These are phyloP conservation scores for Colletotrichum melonis DNA, from an alignment of 2,329 filamentous ascomycete genomes.

Conservation along the genomic window DNA sequence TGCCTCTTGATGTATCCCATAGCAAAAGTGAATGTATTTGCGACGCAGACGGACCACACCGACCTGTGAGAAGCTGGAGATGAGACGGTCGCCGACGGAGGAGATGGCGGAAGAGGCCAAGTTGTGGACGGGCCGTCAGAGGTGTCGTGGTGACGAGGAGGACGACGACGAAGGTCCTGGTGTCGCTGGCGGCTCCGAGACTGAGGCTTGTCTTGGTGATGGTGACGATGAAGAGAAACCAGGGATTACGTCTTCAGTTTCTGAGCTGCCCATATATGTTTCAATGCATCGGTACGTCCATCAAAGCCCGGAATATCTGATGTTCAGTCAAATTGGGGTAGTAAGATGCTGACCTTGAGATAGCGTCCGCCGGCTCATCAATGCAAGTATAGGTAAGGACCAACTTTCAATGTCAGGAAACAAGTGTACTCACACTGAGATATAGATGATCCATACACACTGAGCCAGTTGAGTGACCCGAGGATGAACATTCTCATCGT, in stretches of 20 bases:
- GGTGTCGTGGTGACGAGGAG: not conserved
- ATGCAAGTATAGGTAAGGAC: slow-evolving; percentile 28
- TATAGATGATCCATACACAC: slow-evolving; percentile 55
- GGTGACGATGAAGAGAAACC: not conserved
- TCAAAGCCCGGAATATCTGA: not conserved
- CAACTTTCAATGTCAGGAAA: not conserved
- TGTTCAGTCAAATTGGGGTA: too few relatives aligned
- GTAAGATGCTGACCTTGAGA: too few relatives aligned
- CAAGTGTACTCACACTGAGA: not conserved
- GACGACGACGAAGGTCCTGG: slow-evolving; percentile 13
- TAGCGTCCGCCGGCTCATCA: slow-evolving; percentile 31
- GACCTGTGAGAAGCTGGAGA: slow-evolving; percentile 9
- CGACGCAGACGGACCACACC: slow-evolving; percentile 22
- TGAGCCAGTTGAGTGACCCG: slow-evolving; percentile 74
- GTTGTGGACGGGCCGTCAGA: slow-evolving; percentile 20
- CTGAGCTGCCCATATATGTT: slow-evolving; percentile 21
- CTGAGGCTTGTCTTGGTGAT: slow-evolving; percentile 28
- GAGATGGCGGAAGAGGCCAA: slow-evolving; percentile 27
- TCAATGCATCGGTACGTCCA: slow-evolving; percentile 31
- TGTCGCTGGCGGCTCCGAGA: slow-evolving; percentile 25
- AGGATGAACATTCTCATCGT: slow-evolving; percentile 76
- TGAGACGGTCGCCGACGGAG: slow-evolving; percentile 20
- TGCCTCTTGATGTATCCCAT: not conserved
- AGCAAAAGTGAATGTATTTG: slow-evolving; percentile 30
- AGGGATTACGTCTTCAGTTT: not conserved